Conservation (phyloP, 2,329 filamentous ascomycete species). For the Apiospora pterosperma region DNA sequence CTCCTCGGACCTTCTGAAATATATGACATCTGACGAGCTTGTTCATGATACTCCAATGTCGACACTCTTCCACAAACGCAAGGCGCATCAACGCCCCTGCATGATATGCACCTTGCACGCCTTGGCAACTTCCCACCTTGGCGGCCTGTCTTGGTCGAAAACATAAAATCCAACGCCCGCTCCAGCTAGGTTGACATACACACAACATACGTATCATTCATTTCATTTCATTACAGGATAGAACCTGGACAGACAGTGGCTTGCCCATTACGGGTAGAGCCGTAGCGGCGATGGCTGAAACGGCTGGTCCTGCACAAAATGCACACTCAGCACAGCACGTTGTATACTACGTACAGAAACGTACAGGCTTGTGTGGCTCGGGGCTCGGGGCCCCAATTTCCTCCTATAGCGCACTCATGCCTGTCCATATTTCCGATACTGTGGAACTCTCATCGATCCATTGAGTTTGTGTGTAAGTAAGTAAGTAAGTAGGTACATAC, state of each 20-base stretch:
- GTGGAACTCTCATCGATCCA: neutral
- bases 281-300: neutral
- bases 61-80: neutral
- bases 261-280: neutral
- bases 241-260: no score
- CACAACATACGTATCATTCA: neutral
- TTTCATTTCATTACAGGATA: no score
- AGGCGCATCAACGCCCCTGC: constrained; percentile 2
- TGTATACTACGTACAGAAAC: no score
- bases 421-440: neutral
- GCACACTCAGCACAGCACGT: neutral
- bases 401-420: neutral
- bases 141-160: neutral
- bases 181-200: neutral
- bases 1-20: neutral
- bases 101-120: neutral
- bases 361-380: no score
- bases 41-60: neutral
- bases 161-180: neutral
- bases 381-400: neutral
- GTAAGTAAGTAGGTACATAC: no score
- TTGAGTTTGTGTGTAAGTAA: neutral
- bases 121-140: neutral
- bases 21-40: neutral
- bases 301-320: neutral